A percentile compares a stretch with the other conserved stretches of the same genome.
Evolutionary conservation across 306 rosid species (phyloP).

Genomic region (Quercus robur): DNA sequence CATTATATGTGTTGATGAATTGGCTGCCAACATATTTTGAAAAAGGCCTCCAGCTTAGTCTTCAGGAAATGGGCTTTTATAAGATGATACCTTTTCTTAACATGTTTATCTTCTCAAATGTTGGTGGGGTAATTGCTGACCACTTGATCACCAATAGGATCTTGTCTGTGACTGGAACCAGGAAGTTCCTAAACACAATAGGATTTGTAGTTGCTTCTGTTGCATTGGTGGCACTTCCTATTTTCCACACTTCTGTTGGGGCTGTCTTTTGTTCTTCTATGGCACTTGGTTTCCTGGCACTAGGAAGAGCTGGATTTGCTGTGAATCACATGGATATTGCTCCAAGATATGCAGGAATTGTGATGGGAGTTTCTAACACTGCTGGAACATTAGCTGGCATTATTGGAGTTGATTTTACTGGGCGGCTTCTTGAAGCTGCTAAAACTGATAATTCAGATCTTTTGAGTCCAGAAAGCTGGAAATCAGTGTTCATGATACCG

Average conservation of each 20-base stretch:
- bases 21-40: slow-evolving; percentile 23
- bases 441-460: slow-evolving; percentile 66
- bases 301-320: slow-evolving; percentile 95
- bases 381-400: slow-evolving; percentile 98
- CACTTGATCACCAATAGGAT: slow-evolving; percentile 5
- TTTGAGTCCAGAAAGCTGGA: slow-evolving; percentile 88
- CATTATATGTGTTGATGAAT: slow-evolving; percentile 62
- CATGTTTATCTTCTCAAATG: slow-evolving; percentile 21
- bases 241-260: not conserved
- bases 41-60: slow-evolving; percentile 9
- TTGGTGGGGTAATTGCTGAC: slow-evolving; percentile 24
- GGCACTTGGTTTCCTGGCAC: slow-evolving; percentile 96
- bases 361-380: slow-evolving; percentile 97
- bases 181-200: slow-evolving; percentile 5
- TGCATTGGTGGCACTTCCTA: slow-evolving; percentile 41
- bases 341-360: slow-evolving; percentile 91
- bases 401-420: slow-evolving; percentile 88
- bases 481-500: slow-evolving; percentile 69
- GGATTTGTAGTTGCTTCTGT: slow-evolving; percentile 11
- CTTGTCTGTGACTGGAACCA: slow-evolving; percentile 17
- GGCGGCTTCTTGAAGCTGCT: slow-evolving; percentile 88
- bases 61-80: slow-evolving; percentile 16
- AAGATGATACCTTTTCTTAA: slow-evolving; percentile 16
- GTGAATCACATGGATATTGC: slow-evolving; percentile 98
- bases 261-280: slow-evolving; percentile 92